Base-by-base conservation (phyloP, 2,329 filamentous ascomycete genomes). In the Aspergillus amoenus region DNA sequence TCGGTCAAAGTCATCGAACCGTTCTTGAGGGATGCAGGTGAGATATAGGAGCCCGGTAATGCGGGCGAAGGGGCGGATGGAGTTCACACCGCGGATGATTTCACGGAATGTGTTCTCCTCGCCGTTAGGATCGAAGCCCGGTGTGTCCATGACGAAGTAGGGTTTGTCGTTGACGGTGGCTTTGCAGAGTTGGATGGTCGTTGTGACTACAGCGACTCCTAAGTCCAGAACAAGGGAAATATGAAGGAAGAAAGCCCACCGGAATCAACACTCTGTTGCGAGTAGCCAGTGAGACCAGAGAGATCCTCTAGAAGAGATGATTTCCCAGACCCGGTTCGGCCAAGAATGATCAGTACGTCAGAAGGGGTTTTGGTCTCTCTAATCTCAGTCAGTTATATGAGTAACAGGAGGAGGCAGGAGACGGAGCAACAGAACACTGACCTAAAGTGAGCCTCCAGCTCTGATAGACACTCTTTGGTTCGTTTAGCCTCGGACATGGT, bases 141-240 rank as follows among this genome's bases (percentile, higher is more conserved):
- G 52, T 15, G 52, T 55, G 22, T 55, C 52, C 52, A 55, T 55
- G 18, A 55, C 43, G 43, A 48, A 55, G 43, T 42, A 49, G 15
- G 43, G 15, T 15, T 22, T 42, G 37, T 32, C 15, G 17, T 48
- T 32, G n/a, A 55, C 41, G 43, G 3, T 43, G 9, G 34, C 37
- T 42, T 55, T 55, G 52, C 43, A 47, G 52, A 55, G 34, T 18
- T 49, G 13, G 30, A 27, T 30, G 32, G 32, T 37, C 30, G 49
- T 39, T 11, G 52, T 55, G 15, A 43, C 52, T 55, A 15, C 4
- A 17, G n/a, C 41, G 18, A 42, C 40, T 17, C 2, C 1, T 24
- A 24, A 17, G 13, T 9, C 13, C 18, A 24, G 41, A 5, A 22
- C 9, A 22, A 8, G 8, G 9, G 2, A 15, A 18, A 6, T 15